Evolutionary conservation across 1,284 basidiomycete genomes (phyloP).

Genomic region (Malassezia nana): DNA sequence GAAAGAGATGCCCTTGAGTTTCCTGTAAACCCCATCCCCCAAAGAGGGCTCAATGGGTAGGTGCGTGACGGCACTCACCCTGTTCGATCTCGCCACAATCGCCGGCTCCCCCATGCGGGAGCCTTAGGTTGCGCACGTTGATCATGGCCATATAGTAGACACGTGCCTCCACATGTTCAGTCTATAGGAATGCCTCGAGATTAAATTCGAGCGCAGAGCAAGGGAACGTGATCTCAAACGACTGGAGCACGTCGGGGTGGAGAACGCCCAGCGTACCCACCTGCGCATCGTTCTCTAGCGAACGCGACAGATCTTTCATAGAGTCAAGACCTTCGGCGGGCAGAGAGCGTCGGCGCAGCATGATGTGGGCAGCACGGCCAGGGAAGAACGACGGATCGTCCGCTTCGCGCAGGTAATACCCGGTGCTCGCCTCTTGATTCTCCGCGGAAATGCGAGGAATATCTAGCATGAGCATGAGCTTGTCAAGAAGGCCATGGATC

Average conservation of each 20-base stretch:
- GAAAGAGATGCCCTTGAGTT: not conserved
- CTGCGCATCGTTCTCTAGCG: conserved; percentile 4
- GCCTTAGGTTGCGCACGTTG: not conserved
- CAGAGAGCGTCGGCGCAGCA: conserved; percentile 56
- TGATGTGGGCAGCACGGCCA: conserved; percentile 81
- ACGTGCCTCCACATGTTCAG: not conserved
- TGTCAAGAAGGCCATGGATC: conserved; percentile 84
- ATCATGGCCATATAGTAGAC: not conserved
- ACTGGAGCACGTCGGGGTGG: conserved; percentile 37
- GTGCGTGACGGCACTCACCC: not conserved
- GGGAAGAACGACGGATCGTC: conserved; percentile 89
- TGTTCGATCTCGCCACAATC: not conserved
- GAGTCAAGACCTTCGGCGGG: conserved; percentile 19
- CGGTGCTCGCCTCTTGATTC: conserved; percentile 53
- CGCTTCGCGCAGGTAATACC: conserved; percentile 84
- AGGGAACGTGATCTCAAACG: conserved; percentile 62
- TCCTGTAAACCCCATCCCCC: not conserved
- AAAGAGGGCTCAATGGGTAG: not conserved
- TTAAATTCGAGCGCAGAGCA: conserved; percentile 90
- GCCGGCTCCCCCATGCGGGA: not conserved
- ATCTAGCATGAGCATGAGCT: conserved; percentile 87
- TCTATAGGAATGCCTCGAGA: conserved; percentile 78
- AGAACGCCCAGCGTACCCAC: conserved; percentile 18
- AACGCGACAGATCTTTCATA: conserved; percentile 13
- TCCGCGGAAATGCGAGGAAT: conserved; percentile 66